Base-by-base conservation (phyloP, 768 basidiomycete genomes). In the Termitomyces titanicus region DNA sequence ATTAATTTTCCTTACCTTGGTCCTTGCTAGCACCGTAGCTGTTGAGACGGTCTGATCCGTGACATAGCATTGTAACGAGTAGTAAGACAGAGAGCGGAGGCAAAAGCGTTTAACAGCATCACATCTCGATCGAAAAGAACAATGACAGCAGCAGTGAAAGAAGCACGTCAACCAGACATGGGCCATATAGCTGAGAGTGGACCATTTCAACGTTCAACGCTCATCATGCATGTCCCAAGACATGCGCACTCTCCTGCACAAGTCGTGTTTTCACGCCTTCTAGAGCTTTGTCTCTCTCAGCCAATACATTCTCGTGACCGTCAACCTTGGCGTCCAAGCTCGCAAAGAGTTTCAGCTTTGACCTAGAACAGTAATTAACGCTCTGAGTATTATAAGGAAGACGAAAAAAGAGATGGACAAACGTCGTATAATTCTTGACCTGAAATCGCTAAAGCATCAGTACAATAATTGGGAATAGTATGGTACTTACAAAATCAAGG, bases 401-500 rank as follows among this genome's bases (percentile, higher is more conserved):
- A 55, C 35, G 34, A 34, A 44, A 45, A 17, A 31, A 27, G 51
- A 33, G 42, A 54, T n/a, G 15, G 11, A 66, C 75, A 55, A 45
- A 82, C 79, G 66, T 68, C 74, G 84, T 78, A 53, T 81, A 75
- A 18, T 74, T 69, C 61, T 83, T 83, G 1, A 72, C 73, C 78
- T 79, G 44, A 3, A 34, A 22, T 20, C 10, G 20, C 24, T 22
- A 33, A n/a, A 11, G 15, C 31, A 44, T 15, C 42, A 39, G 33
- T 43, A 35, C 51, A 11, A 18, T 34, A 34, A 44, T 39, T 48
- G 44, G 29, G 42, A 18, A 39, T 47, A 20, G 17, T 25, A 34
- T 18, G 24, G 33, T 17, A 74, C 80, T 59, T 56, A 82, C 82
- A 39, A 77, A 75, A 54, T 83, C 80, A 31, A 84, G 63, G 24